Conservation (phyloP, 352 stramenopile species). For the Globisporangium camurandrum region DNA sequence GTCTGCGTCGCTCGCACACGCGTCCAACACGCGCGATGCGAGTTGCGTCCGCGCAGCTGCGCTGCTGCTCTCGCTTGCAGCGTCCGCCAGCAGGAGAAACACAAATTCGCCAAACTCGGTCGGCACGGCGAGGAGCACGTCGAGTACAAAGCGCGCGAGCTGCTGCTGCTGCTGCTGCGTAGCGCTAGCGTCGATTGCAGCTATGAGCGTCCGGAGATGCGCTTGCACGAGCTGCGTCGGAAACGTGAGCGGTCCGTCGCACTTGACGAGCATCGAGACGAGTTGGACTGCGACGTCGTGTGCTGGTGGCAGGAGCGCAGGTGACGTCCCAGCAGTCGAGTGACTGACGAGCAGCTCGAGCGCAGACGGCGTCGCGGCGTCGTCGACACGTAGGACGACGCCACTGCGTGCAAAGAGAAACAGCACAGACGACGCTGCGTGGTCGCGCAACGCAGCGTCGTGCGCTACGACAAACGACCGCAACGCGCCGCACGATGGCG, state of each 20-base stretch:
- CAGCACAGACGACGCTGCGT: conserved; percentile 39
- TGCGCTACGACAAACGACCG: conserved; percentile 65
- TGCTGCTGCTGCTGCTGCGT: too few species aligned
- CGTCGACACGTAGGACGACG: conserved; percentile 48
- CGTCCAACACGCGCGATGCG: conserved; percentile 24
- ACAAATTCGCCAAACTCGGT: conserved; percentile 48
- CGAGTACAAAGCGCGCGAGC: conserved; percentile 30
- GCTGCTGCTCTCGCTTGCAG: conserved; percentile 1
- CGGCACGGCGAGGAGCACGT: conserved; percentile 44
- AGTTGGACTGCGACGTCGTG: conserved; percentile 38
- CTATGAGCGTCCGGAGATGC: conserved; percentile 28
- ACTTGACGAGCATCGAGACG: conserved; percentile 58
- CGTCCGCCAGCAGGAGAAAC: conserved; percentile 25
- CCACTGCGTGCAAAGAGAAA: conserved; percentile 67
- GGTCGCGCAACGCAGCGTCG: conserved; percentile 80
- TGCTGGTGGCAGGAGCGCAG: neutral
- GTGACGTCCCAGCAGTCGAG: too few species aligned
- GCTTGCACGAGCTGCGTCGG: conserved; percentile 59
- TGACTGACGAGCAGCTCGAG: conserved; percentile 22
- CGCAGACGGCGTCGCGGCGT: conserved; percentile 42
- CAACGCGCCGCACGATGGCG: conserved; percentile 47
- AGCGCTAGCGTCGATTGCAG: neutral
- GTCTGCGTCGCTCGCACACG: conserved; percentile 26
- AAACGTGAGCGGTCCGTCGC: conserved; percentile 41
- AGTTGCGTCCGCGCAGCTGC: conserved; percentile 10